Evolutionary conservation across 1,284 basidiomycete species (phyloP), one percentile per base, ranked within the genome.

Genomic region (Marasmius tenuissimus): DNA sequence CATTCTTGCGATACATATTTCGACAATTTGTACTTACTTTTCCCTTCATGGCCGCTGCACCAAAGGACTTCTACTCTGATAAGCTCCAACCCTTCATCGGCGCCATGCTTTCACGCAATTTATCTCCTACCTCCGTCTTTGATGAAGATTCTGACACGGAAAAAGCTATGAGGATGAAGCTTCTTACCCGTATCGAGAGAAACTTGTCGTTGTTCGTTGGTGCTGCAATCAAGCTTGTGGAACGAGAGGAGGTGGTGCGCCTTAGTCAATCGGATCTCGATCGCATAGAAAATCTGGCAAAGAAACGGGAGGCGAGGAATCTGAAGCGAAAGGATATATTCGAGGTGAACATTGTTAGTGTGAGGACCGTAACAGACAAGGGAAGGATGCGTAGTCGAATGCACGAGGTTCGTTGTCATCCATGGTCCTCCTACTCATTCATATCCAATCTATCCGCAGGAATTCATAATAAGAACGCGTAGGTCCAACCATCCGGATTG

Each of bases 11-110:
- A 37, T 97, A 91, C 78, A 84, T 96, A 70, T 96, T 97, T 73
- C 87, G 91, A 61, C 92, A 95, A 72, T 97, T 94, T 72, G 82
- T 97, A 63, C 82, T 97, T 60, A 92, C 94, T 0, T 98, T 98
- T 72, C 96, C 96, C 11, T 97, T 98, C 79, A 87, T 98, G 72
- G 85, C 88, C 52, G 79, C 89, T 0, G 94, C 94, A 0, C 94
- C 94, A 0, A 86, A 89, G 66, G 85, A 92, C 67, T 97, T 98
- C 77, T 98, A 96, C 77, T 88, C 91, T 0, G 86, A 89, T 65
- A 98, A 98, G 75, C 84, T 98, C 0, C 96, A 97, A 76, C 95
- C 96, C 0, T 97, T 97, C 75, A 82, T 95, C 60, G 86, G 88
- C 22, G 92, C 90, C 38, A 84, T 95, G 66, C 79, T 97, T 12